A percentile compares a stretch with the other conserved stretches of the same genome.
Evolutionary conservation across 768 basidiomycete species (phyloP).

Genomic region (Panaeolus papilionaceus): DNA sequence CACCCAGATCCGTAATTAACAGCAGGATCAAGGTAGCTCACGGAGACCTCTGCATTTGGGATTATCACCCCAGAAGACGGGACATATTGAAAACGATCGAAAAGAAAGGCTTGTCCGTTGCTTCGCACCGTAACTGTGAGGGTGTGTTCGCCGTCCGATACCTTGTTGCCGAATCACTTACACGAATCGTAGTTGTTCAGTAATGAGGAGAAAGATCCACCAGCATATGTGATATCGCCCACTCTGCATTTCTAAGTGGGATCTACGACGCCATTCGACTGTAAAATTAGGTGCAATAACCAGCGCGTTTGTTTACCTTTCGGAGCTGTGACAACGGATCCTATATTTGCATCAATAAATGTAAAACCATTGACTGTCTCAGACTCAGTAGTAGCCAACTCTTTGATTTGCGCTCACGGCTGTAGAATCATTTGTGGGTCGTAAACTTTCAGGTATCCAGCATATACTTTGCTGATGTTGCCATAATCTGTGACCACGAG

Average conservation of each 20-base stretch:
- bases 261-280: slow-evolving; percentile 20
- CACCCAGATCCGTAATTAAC: slow-evolving; percentile 30
- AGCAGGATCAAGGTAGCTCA: slow-evolving; percentile 28
- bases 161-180: slow-evolving; percentile 17
- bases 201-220: slow-evolving; percentile 16
- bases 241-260: slow-evolving; percentile 27
- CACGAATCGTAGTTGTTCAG: slow-evolving; percentile 31
- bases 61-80: slow-evolving; percentile 21
- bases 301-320: no score
- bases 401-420: no score
- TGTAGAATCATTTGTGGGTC: no score
- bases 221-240: slow-evolving; percentile 19
- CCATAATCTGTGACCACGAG: neutral
- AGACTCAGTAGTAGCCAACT: no score
- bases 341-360: no score
- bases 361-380: no score
- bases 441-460: no score
- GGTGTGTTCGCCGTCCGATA: slow-evolving; percentile 24
- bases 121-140: slow-evolving; percentile 25
- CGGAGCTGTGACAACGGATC: no score
- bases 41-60: slow-evolving; percentile 25
- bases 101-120: slow-evolving; percentile 23
- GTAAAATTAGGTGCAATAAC: no score
- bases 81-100: slow-evolving; percentile 29
- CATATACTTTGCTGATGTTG: neutral